Evolutionary conservation across 2,329 filamentous ascomycete species (phyloP).

Genomic region (Talaromyces sp.): DNA sequence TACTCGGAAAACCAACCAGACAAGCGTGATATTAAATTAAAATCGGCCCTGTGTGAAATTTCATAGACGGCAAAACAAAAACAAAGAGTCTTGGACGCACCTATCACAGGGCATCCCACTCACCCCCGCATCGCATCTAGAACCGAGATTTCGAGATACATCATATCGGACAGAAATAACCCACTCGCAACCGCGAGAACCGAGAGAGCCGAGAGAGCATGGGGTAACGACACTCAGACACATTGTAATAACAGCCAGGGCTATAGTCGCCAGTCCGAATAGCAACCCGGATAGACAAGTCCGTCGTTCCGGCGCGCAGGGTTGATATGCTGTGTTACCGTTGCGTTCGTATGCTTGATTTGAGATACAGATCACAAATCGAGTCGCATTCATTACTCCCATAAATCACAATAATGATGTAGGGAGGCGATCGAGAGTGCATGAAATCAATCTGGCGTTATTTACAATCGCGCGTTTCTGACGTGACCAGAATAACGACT

Average conservation of each 20-base stretch:
- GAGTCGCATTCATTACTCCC: not conserved
- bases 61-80: not conserved
- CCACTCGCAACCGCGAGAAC: not conserved
- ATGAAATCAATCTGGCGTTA: not conserved
- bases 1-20: not conserved
- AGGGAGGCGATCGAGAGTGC: not conserved
- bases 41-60: not conserved
- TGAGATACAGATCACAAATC: not conserved
- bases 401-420: not conserved
- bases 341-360: not conserved
- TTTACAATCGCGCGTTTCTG: not conserved
- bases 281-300: not conserved
- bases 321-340: not conserved
- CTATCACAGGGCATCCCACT: not conserved
- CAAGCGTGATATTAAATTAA: not conserved
- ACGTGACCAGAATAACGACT: not conserved
- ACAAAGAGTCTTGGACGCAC: not conserved
- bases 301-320: not conserved
- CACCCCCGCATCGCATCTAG: not conserved
- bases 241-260: not conserved
- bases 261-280: not conserved
- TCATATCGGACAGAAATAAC: not conserved
- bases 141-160: not conserved
- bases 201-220: not conserved
- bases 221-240: not conserved